Base-by-base conservation (phyloP, 164 flowering plant species). In the Tinospora cordifolia region DNA sequence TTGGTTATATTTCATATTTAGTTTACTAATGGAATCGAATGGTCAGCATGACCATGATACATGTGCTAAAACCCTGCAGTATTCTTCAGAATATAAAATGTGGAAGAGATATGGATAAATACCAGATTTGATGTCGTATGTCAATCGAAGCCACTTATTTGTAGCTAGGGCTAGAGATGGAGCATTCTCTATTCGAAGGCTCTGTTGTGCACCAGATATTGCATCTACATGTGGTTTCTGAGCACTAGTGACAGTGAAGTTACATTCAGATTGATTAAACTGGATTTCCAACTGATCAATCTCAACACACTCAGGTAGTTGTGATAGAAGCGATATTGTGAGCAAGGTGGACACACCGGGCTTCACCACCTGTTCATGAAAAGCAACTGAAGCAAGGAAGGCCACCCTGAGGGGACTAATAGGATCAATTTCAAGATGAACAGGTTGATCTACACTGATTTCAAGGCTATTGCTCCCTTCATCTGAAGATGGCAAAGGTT, bases 331-430 rank as follows among this genome's bases (percentile, higher is more conserved):
- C 25, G 99, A 92, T 40, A 95, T n/a, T 8, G 94, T 87, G 67
- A 92, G 59, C 71, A 76, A 75, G 36, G 90, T 83, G 21, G 90
- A 74, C 59, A 76, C 75, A 54, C 89, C 87, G 49, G 96, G 96
- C 82, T 88, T 95, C 44, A 90, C 88, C 65, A 82, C 80, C 75
- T 88, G 94, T 39, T 95, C 94, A 82, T 92, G 97, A 77, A 95
- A 95, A 77, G 96, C 94, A 76, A 90, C 92, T 25, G 96, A 86
- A 57, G 96, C 90, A 75, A 92, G 94, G 78, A 89, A 84, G 26
- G 81, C 94, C 36, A 76, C 79, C 80, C 98, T 87, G 67, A 95
- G 88, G 68, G 99, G 98, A 79, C 98, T 95, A 67, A 92, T 89
- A 62, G 80, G 88, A 82, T 95, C 99, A 80, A 95, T 85, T 82